phyloP scores from a whole-genome alignment of 352 stramenopile genomes.

The Aphanomyces cochlioides region DNA sequence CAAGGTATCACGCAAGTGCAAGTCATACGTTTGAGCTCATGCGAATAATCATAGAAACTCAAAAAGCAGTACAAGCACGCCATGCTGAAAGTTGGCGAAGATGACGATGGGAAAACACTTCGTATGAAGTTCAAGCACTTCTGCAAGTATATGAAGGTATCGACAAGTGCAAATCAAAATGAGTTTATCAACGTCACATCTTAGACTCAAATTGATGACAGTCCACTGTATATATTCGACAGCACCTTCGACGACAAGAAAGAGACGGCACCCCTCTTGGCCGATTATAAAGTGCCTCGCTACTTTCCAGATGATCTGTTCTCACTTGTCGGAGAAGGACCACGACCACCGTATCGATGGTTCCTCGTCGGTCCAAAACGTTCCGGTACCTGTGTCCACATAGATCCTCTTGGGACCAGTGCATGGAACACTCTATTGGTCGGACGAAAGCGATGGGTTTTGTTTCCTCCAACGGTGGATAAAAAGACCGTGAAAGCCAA shows the following conservation, averaged over 20 bases:
- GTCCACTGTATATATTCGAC: conserved; percentile 97
- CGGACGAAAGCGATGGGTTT: conserved; percentile 95
- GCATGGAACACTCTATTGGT: conserved; percentile 95
- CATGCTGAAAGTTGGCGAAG: conserved; percentile 75
- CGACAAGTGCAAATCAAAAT: background rate
- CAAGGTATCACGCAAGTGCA: conserved; percentile 39
- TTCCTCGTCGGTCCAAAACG: conserved; percentile 91
- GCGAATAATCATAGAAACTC: conserved; percentile 38
- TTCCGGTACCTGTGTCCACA: conserved; percentile 91
- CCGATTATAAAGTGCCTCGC: conserved; percentile 70
- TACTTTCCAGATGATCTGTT: conserved; percentile 86
- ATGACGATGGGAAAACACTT: conserved; percentile 71
- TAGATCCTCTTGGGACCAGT: conserved; percentile 94
- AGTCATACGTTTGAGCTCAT: conserved; percentile 14
- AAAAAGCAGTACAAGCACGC: conserved; percentile 74
- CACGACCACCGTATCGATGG: conserved; percentile 94
- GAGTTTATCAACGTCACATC: no score
- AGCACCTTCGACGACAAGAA: conserved; percentile 87
- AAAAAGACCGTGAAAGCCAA: conserved; percentile 77
- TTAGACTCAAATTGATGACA: conserved; percentile 72
- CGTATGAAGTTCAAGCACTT: conserved; percentile 85
- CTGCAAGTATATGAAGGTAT: conserved; percentile 53
- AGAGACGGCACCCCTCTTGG: conserved; percentile 67
- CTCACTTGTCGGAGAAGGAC: conserved; percentile 70
- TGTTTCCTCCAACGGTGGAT: conserved; percentile 89